phyloP scores from a whole-genome alignment of 129 eudicot genomes.

The Sambucus nigra region DNA sequence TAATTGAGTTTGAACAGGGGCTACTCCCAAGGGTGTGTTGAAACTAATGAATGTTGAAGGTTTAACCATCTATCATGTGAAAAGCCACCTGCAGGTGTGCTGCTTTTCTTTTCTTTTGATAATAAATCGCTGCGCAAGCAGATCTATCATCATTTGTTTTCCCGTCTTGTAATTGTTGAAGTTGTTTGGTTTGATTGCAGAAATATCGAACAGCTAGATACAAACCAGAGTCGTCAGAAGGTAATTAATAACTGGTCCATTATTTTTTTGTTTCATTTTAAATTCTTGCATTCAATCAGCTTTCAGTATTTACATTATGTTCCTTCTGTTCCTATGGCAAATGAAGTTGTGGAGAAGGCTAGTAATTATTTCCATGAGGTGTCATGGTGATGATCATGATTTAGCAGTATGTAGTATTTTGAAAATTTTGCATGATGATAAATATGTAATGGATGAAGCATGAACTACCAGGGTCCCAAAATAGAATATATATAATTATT shows the following conservation, averaged over 20 bases:
- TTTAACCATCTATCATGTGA: slow-evolving; percentile 90
- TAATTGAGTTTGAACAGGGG: slow-evolving; percentile 45
- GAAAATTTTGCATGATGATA: no score
- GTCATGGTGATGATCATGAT: no score
- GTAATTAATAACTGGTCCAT: slow-evolving; percentile 16
- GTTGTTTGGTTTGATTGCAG: slow-evolving; percentile 37
- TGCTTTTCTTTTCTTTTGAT: slow-evolving; percentile 4
- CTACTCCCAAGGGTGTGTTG: slow-evolving; percentile 97
- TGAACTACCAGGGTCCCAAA: no score
- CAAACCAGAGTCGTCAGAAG: slow-evolving; percentile 84
- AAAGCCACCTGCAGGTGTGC: slow-evolving; percentile 91
- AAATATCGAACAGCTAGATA: slow-evolving; percentile 97
- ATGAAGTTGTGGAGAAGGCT: no score
- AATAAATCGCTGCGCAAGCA: neutral
- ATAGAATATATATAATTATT: no score
- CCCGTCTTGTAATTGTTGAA: slow-evolving; percentile 1
- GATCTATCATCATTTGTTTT: neutral
- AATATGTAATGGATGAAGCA: no score
- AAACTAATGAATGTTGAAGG: slow-evolving; percentile 88
- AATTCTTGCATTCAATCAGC: neutral
- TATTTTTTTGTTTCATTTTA: neutral
- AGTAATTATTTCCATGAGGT: no score
- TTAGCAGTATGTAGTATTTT: no score
- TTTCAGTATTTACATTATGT: neutral
- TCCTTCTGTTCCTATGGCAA: no score